Conservation (phyloP, 345 rosid genomes). For the Xanthoceras sorbifolium region DNA sequence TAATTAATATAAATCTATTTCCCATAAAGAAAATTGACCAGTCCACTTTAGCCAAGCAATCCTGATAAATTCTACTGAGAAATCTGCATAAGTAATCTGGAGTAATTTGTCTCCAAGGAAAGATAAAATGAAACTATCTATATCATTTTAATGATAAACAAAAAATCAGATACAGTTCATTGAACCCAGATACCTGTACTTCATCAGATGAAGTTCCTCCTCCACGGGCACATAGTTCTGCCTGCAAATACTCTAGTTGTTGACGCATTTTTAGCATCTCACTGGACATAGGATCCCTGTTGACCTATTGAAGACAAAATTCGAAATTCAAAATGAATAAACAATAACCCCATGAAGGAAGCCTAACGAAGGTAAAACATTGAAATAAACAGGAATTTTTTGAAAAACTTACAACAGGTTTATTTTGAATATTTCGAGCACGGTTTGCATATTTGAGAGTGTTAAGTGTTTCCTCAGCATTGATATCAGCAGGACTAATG, state of each 20-base stretch:
- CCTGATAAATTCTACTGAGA: background rate
- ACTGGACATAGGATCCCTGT: constrained; percentile 93
- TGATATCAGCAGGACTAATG: constrained; percentile 98
- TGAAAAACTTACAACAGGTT: constrained; percentile 82
- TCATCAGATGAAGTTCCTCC: constrained; percentile 81
- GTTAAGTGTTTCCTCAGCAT: constrained; percentile 97
- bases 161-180: background rate
- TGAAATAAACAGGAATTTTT: constrained; percentile 11
- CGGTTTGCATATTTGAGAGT: constrained; percentile 98
- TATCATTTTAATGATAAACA: background rate
- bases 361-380: background rate
- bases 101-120: constrained; percentile 1
- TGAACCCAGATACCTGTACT: constrained; percentile 63
- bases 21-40: background rate
- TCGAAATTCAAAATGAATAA: constrained; percentile 5
- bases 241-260: constrained; percentile 89
- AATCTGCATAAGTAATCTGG: background rate
- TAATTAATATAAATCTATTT: constrained; percentile 1
- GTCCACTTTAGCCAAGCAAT: background rate
- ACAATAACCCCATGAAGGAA: constrained; percentile 13
- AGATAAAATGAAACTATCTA: background rate
- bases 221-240: constrained; percentile 89
- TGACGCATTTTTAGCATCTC: constrained; percentile 99
- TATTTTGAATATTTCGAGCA: constrained; percentile 94
- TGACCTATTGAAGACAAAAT: constrained; percentile 53